phyloP scores from a whole-genome alignment of 495 filamentous ascomycete species.

The Podospora comata region DNA sequence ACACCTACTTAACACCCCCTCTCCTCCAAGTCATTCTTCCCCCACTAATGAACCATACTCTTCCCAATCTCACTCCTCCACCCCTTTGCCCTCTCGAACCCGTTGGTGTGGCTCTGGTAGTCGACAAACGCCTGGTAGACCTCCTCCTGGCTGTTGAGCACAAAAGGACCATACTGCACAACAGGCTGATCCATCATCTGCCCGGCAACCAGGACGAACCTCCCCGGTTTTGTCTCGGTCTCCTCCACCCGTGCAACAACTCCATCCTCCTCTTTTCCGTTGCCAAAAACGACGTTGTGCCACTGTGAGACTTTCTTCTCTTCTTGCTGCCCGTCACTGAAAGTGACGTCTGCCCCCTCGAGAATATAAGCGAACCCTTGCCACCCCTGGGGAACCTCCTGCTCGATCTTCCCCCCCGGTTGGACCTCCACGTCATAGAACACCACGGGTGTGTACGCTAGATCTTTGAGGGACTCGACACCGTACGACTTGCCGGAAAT shows the following conservation, averaged over 20 bases:
- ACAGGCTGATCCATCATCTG: constrained; percentile 86
- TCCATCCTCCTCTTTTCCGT: constrained; percentile 61
- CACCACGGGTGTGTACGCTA: constrained; percentile 96
- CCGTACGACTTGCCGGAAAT: constrained; percentile 82
- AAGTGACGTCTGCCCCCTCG: constrained; percentile 58
- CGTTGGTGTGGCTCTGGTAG: constrained; percentile 78
- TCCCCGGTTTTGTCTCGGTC: constrained; percentile 59
- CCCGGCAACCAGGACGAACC: constrained; percentile 80
- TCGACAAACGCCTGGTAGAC: constrained; percentile 89
- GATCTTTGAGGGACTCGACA: constrained; percentile 77
- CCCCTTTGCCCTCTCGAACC: constrained; percentile 78
- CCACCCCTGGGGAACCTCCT: constrained; percentile 76
- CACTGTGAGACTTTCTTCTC: constrained; percentile 62
- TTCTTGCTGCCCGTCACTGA: constrained; percentile 49
- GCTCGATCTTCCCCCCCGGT: constrained; percentile 71
- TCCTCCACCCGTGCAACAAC: constrained; percentile 67
- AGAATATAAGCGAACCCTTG: constrained; percentile 88
- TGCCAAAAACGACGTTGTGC: constrained; percentile 88
- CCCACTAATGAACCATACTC: constrained; percentile 40
- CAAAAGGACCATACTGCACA: constrained; percentile 95
- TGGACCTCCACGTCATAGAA: constrained; percentile 79
- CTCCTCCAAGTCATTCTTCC: too few species aligned
- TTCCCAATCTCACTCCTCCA: constrained; percentile 97
- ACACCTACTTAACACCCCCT: too few species aligned
- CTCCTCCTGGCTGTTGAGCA: constrained; percentile 76